These are phyloP conservation scores for Vinca major DNA, from an alignment of 305 asterid species.

Conservation along the genomic window DNA sequence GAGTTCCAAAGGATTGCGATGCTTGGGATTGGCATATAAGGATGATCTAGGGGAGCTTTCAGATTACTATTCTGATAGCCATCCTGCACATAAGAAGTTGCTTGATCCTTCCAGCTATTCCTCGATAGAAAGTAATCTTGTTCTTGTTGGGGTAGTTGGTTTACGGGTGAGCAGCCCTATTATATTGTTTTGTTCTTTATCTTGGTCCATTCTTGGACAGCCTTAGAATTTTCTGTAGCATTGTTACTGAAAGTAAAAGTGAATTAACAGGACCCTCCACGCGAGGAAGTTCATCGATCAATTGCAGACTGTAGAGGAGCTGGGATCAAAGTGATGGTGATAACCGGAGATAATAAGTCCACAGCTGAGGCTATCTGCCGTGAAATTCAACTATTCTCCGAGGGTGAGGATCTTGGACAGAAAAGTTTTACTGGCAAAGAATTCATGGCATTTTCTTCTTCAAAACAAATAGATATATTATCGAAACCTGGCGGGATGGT, in stretches of 20 bases:
- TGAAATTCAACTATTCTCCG: constrained; percentile 58
- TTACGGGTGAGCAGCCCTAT: constrained; percentile 46
- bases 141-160: constrained; percentile 81
- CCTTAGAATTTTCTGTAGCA: neutral
- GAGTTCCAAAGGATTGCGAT: constrained; percentile 78
- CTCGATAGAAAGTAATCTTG: constrained; percentile 57
- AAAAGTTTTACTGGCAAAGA: constrained; percentile 78
- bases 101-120: constrained; percentile 71
- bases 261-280: constrained; percentile 80
- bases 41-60: constrained; percentile 73
- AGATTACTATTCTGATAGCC: constrained; percentile 44
- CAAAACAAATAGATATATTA: constrained; percentile 49
- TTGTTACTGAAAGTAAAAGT: constrained; percentile 5
- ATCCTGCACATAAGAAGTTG: constrained; percentile 68
- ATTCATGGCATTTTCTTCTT: constrained; percentile 55
- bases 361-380: constrained; percentile 87
- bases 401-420: constrained; percentile 44
- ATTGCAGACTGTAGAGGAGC: constrained; percentile 74
- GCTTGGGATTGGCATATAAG: constrained; percentile 77
- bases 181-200: neutral
- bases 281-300: constrained; percentile 69
- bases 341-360: constrained; percentile 90
- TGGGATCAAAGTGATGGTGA: constrained; percentile 81
- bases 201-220: neutral
- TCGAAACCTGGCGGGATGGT: constrained; percentile 68